Base-by-base conservation (phyloP, 305 asterid species). In the Fraxinus latifolia region DNA sequence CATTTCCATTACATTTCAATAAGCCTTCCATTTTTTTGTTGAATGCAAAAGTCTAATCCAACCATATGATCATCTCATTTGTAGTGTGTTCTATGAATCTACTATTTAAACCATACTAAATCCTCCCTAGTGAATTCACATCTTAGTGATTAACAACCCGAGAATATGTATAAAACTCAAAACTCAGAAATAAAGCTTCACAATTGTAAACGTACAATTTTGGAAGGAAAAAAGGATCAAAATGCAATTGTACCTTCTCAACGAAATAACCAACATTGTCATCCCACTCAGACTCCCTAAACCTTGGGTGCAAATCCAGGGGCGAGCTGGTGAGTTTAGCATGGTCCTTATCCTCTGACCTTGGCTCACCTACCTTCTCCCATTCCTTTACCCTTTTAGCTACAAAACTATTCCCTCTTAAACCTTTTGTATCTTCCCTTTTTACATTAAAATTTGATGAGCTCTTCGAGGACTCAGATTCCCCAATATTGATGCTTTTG, bases 251-350 rank as follows among this genome's bases (percentile, higher is more conserved):
- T 83, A 95, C 99, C 97, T 92, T 92, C 77, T 89, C 86, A 29
- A 91, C 84, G 83, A 87, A 90, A 90, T 89, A 88, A 77, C 84
- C 94, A 82, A 88, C 36, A 36, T 85, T 87, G 77, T 87, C 94
- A 72, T 88, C 90, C 86, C 91, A 78, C 23, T 88, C 90, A 31
- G 87, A 58, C 72, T 86, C 92, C 71, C 83, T 58, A 80, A 79
- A 79, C 89, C 82, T 84, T 7, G 91, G 81, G 15, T 55, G 47
- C 6, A 85, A 76, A 71, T 47, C 86, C 44, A 82, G 80, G 15
- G 85, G 17, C 42, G 78, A 82, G 73, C 50, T 80, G 2, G 83
- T 91, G 19, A 84, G 79, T 77, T 82, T 79, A 14, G 82, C 88
- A 29, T 62, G 81, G 36, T 84, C 91, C 21, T 80, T 82, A 68